Evolutionary conservation across 1,139 yeast genomes (phyloP).

Genomic region (Meyerozyma smithsonii): DNA sequence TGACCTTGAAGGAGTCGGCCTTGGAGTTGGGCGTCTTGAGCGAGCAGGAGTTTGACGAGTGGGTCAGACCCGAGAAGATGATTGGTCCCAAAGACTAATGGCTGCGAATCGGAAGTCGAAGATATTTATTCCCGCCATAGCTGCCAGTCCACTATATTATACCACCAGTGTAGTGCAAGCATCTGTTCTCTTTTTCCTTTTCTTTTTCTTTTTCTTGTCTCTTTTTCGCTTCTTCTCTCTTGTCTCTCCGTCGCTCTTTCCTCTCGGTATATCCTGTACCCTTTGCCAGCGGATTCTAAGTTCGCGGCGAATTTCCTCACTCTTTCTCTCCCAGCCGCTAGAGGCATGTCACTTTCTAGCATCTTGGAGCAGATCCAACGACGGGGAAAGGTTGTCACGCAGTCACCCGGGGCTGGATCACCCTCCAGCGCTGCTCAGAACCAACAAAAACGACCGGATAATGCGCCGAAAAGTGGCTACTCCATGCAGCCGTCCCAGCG

Average conservation of each 20-base stretch:
- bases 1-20: conserved; percentile 91
- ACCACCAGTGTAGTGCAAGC: not conserved
- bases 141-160: not conserved
- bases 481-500: not conserved
- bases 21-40: conserved; percentile 82
- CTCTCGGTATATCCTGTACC: not conserved
- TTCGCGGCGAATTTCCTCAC: no score
- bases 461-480: not conserved
- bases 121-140: not conserved
- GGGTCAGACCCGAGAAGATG: conserved; percentile 98
- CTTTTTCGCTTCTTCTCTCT: not conserved
- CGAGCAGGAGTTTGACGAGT: conserved; percentile 83
- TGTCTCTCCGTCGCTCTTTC: not conserved
- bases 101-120: not conserved
- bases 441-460: not conserved
- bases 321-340: no score
- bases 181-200: not conserved
- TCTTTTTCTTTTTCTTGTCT: not conserved
- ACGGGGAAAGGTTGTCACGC: not conserved
- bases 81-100: conserved; percentile 72
- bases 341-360: not conserved
- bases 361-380: conserved; percentile 2
- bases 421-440: not conserved
- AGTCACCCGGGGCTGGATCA: not conserved
- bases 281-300: no score